Base-by-base conservation (phyloP, 371 early-diverging fungal genomes). In the Gilbertella persicaria region DNA sequence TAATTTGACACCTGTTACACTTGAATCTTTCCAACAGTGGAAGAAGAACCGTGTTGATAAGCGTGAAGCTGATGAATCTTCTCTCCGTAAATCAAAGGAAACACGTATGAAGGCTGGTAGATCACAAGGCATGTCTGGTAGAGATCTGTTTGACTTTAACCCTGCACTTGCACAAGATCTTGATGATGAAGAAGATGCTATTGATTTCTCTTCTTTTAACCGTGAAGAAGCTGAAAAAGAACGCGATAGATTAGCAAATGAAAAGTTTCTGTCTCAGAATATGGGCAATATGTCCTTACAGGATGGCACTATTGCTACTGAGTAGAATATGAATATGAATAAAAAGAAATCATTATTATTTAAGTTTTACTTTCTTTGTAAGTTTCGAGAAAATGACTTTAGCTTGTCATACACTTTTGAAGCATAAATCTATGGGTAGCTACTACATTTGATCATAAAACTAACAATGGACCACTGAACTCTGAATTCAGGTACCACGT, bases 71-170 rank as follows among this genome's bases (percentile, higher is more conserved):
- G 93, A 90, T 21, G 85, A 83, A 43, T 60, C 55, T 21, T 83
- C 78, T 52, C 72, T 70, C 42, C 80, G 80, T 54, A 89, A 94
- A 69, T 83, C 87, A 37, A 95, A 94, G 81, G 94, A 89, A 60
- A 92, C 87, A 41, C 95, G 94, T 29, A 84, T 85, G 78, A 91
- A 93, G 73, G 91, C 95, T 12, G 98, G 97, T 61, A 88, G 90
- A 81, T 83, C 90, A 55, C 77, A 87, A 39, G 92, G 93, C 48
- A 92, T 97, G 89, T 94, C 94, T 50, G 99, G 99, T 54, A 87
- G 91, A 59, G 99, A 99, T 73, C 73, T 97, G 69, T 99, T 99
- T 75, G 93, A 95, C 60, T 96, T 94, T 79, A 97, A 97, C 70
- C 98, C 99, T 35, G 89, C 95, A 7, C 75, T 89, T 75, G 89